These are phyloP conservation scores for Buddleja alternifolia DNA, from an alignment of 257 asterid genomes.

Conservation along the genomic window DNA sequence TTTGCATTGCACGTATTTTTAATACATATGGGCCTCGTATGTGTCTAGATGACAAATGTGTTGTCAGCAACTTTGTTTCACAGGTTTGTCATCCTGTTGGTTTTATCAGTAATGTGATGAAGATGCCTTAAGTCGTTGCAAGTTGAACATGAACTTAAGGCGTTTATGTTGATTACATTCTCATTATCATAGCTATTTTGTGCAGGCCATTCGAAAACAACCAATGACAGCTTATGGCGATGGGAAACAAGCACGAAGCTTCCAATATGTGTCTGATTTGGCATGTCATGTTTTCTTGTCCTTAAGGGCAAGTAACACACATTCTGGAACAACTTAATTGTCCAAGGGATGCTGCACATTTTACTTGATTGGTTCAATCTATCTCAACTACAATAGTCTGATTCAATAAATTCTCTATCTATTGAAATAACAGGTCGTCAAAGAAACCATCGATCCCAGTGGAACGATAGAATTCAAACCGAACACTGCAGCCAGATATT, in stretches of 20 bases:
- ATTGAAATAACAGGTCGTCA: conserved; percentile 70
- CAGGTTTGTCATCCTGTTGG: conserved; percentile 59
- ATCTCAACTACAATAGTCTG: not conserved
- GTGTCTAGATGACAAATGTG: conserved; percentile 99
- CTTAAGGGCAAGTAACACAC: not conserved
- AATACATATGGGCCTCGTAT: conserved; percentile 97
- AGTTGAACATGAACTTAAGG: not conserved
- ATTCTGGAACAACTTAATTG: not conserved
- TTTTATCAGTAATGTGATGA: not conserved
- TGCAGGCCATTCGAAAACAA: conserved; percentile 85
- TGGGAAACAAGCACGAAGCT: conserved; percentile 95
- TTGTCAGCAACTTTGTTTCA: conserved; percentile 95
- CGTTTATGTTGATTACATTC: conserved; percentile 4
- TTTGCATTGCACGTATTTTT: conserved; percentile 96
- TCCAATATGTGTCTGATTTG: conserved; percentile 93
- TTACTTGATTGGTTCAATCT: not conserved
- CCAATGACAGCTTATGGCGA: conserved; percentile 94
- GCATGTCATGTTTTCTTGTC: conserved; percentile 47
- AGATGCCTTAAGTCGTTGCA: not conserved
- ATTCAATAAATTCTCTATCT: conserved; percentile 7
- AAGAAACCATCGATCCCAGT: conserved; percentile 90
- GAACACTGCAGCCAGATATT: conserved; percentile 97
- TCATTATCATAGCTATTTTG: not conserved
- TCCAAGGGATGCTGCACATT: not conserved
- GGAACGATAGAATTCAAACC: conserved; percentile 78